These are phyloP conservation scores for Begonia loranthoides DNA, from an alignment of 306 rosid genomes.

Conservation along the genomic window DNA sequence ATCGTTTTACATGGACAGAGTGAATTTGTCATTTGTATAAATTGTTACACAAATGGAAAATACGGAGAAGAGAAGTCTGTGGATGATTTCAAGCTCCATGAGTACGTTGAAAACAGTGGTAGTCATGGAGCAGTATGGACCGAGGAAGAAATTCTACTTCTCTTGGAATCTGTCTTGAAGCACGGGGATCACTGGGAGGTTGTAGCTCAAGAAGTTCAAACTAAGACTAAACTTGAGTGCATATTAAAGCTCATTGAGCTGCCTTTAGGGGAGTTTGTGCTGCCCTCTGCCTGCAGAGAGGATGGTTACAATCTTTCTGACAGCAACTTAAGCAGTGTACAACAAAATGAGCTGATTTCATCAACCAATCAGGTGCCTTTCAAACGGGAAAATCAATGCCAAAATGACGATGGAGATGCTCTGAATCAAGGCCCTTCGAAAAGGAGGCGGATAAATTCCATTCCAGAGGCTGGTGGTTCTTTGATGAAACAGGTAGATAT, in stretches of 20 bases:
- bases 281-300: slow-evolving; percentile 34
- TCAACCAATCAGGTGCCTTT: slow-evolving; percentile 33
- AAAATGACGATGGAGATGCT: slow-evolving; percentile 41
- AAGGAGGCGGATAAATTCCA: slow-evolving; percentile 34
- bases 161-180: slow-evolving; percentile 83
- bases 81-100: slow-evolving; percentile 39
- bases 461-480: slow-evolving; percentile 49
- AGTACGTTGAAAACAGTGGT: slow-evolving; percentile 27
- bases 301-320: slow-evolving; percentile 18
- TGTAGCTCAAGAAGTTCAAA: slow-evolving; percentile 62
- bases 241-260: slow-evolving; percentile 71
- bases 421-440: slow-evolving; percentile 48
- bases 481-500: slow-evolving; percentile 63
- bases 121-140: slow-evolving; percentile 51
- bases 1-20: slow-evolving; percentile 33
- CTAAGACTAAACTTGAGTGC: slow-evolving; percentile 72
- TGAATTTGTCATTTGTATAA: slow-evolving; percentile 34
- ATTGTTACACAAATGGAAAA: slow-evolving; percentile 55
- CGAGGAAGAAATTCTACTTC: slow-evolving; percentile 75
- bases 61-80: slow-evolving; percentile 56
- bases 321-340: slow-evolving; percentile 23
- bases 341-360: slow-evolving; percentile 26
- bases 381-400: slow-evolving; percentile 26
- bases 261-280: slow-evolving; percentile 70
- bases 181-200: slow-evolving; percentile 97